Conservation (phyloP, 164 flowering plant species). For the Stephania yunnanensis region DNA sequence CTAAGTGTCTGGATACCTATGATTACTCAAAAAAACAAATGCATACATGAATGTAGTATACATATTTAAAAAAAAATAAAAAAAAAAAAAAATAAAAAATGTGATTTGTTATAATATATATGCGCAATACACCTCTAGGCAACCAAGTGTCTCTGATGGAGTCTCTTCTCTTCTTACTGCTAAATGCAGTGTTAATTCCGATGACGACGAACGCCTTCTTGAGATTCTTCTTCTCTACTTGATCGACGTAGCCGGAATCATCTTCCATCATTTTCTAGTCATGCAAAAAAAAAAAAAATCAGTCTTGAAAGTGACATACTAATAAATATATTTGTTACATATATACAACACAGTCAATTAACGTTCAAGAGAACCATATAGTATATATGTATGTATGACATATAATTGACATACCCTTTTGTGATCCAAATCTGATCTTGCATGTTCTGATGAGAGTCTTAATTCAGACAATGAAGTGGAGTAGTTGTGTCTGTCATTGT, state of each 20-base stretch:
- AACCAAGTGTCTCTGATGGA: constrained; percentile 79
- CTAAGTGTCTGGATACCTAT: no score
- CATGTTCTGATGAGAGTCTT: not conserved
- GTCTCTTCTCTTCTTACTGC: constrained; percentile 73
- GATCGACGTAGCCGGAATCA: constrained; percentile 40
- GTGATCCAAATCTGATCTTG: constrained; percentile 31
- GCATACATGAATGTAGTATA: no score
- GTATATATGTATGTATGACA: not conserved
- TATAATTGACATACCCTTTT: constrained; percentile 35
- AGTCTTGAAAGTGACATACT: no score
- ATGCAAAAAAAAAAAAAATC: not conserved
- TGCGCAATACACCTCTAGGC: constrained; percentile 46
- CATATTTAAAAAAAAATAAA: no score
- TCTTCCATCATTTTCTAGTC: constrained; percentile 46
- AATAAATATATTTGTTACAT: not conserved
- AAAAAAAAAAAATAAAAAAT: no score
- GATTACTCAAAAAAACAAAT: no score
- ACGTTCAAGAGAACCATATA: not conserved
- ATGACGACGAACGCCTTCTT: constrained; percentile 66
- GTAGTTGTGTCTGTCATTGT: not conserved
- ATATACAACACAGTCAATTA: not conserved
- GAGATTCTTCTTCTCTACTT: constrained; percentile 40
- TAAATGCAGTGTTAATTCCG: constrained; percentile 85
- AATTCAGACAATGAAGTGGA: not conserved
- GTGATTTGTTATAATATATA: no score